These are phyloP conservation scores for Backusella macrospora DNA, from an alignment of 192 early-diverging fungal genomes.

Conservation along the genomic window DNA sequence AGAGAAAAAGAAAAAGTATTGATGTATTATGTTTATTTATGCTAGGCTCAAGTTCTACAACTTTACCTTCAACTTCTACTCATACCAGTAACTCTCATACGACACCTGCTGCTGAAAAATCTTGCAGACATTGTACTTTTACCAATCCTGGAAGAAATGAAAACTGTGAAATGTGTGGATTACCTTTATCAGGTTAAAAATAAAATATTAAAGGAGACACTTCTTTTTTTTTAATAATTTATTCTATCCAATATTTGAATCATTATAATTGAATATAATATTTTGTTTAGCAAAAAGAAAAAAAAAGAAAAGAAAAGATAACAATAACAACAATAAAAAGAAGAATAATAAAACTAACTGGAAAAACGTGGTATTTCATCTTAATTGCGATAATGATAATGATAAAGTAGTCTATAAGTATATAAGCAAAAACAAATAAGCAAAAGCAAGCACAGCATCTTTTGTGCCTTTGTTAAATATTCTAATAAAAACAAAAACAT, in stretches of 20 bases:
- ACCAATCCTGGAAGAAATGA: slow-evolving; percentile 60
- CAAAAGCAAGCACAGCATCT: no score
- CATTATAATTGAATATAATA: background rate
- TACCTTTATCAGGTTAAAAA: slow-evolving; percentile 54
- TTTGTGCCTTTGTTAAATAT: no score
- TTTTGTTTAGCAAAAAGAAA: background rate
- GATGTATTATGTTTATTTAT: background rate
- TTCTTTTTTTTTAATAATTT: slow-evolving; percentile 18
- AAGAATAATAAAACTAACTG: background rate
- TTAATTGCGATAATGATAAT: no score
- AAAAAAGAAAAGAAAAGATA: background rate
- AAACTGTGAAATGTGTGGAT: slow-evolving; percentile 84
- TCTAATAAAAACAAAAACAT: no score
- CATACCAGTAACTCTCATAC: slow-evolving; percentile 24
- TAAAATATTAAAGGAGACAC: background rate
- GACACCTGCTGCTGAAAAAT: slow-evolving; percentile 46
- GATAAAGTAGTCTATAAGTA: no score
- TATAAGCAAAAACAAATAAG: no score
- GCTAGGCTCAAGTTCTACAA: background rate
- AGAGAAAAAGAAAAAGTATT: background rate
- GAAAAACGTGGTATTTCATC: no score
- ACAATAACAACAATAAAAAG: background rate
- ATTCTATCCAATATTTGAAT: background rate
- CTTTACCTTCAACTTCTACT: background rate
- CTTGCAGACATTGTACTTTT: slow-evolving; percentile 83